Evolutionary conservation across 2,329 filamentous ascomycete genomes (phyloP), one percentile per base, ranked within the genome.

Genomic region (Diaporthe vaccinii): DNA sequence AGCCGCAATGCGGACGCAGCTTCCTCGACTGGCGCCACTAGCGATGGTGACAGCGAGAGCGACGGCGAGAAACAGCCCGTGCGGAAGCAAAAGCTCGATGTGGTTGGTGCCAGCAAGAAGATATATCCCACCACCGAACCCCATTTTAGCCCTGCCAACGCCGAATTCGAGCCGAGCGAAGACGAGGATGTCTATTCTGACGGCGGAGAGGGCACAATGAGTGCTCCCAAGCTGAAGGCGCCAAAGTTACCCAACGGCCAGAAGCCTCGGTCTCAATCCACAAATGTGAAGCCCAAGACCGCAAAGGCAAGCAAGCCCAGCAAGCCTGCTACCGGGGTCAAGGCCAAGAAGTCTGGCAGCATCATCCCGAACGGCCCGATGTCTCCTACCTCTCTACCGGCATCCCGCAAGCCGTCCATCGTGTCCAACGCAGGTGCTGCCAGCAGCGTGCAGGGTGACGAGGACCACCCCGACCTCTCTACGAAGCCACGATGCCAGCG

Each of bases 401-500:
- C 93, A 77, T 92, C 94, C 44, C 93, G 94, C 80, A 97, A 97
- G 85, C 90, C 91, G 53, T 96, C 94, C 0, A 88, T 93, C 74
- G 89, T 92, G 15, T 95, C 94, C 20, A 84, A 84, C 59, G 36
- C 69, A 20, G 83, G 83, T 20, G 81, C 84, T 51, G 78, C 87
- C 62, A 84, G 87, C 7, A 86, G 87, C 10, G 90, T 88, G 65
- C 87, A 88, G 44, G 95, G 95, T 78, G 95, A 98, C 78, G 96
- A 98, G 78, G 96, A 98, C 74, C 88, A 98, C 67, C 97, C 96
- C 4, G 96, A 99, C 80, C 87, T 98, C 28, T 98, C 96, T 0
- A 96, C 94, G 78, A 98, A 98, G 86, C 97, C 97, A 74, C 95
- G 97, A 77, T 99, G 97, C 88, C 97, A 99, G 84, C 94, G 97